A percentile compares a stretch with the other conserved stretches of the same genome.
phyloP scores from a whole-genome alignment of 108 stramenopile genomes.

The Licmophora abbreviata region DNA sequence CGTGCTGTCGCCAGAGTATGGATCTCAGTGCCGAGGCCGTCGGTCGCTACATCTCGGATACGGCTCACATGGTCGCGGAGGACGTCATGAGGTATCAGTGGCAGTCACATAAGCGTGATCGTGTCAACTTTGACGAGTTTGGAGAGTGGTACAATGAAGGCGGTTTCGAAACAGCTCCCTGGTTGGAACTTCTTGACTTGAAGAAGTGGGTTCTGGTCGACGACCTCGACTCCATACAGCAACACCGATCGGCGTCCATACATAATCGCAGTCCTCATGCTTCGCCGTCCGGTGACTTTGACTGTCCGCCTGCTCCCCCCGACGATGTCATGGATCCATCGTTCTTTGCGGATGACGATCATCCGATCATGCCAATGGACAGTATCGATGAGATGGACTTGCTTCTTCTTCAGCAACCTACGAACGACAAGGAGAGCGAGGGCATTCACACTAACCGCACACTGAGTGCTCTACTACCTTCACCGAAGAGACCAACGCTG shows the following conservation, averaged over 20 bases:
- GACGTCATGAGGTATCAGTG: constrained; percentile 79
- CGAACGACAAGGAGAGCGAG: constrained; percentile 40
- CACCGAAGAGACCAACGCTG: constrained; percentile 3
- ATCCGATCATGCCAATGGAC: constrained; percentile 40
- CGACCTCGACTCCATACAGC: neutral
- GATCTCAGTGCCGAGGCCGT: constrained; percentile 61
- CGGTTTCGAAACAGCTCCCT: constrained; percentile 86
- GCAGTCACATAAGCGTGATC: constrained; percentile 48
- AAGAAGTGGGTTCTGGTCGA: constrained; percentile 79
- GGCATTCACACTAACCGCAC: constrained; percentile 9
- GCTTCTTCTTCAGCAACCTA: constrained; percentile 41
- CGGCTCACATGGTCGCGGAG: constrained; percentile 68
- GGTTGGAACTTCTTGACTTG: constrained; percentile 93
- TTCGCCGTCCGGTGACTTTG: neutral
- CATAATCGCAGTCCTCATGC: constrained; percentile 1
- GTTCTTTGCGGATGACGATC: constrained; percentile 35
- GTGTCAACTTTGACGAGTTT: constrained; percentile 86
- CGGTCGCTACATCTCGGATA: constrained; percentile 65
- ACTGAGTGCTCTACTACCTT: constrained; percentile 3
- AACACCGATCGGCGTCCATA: too few species aligned
- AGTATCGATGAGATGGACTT: constrained; percentile 63
- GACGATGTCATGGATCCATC: constrained; percentile 35
- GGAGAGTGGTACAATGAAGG: constrained; percentile 95
- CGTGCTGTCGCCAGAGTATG: constrained; percentile 83
- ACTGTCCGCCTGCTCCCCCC: constrained; percentile 31